Evolutionary conservation across 75 land plant species (phyloP).

Genomic region (Gnetum montanum): DNA sequence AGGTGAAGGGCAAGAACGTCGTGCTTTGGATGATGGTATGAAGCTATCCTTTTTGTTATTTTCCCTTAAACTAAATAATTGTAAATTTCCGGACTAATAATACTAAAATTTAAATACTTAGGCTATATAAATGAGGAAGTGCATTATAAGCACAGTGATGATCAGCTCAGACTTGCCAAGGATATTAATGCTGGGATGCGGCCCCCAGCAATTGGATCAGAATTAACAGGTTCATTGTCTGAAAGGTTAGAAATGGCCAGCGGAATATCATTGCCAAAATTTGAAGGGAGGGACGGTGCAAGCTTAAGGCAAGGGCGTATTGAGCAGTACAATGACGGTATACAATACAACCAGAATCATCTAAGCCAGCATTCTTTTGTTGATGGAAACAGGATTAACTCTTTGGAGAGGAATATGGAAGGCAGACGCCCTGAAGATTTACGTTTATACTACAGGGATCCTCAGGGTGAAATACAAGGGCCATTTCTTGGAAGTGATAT

Average conservation of each 20-base stretch:
- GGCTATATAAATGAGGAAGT: constrained; percentile 7
- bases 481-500: constrained; percentile 87
- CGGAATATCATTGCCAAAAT: no score
- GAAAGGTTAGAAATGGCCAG: not conserved
- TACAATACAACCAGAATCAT: not conserved
- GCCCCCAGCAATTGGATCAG: constrained; percentile 20
- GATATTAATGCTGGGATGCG: no score
- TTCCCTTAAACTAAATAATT: no score
- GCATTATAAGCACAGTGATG: constrained; percentile 11
- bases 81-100: no score
- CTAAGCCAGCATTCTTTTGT: constrained; percentile 12
- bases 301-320: constrained; percentile 16
- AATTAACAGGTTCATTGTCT: constrained; percentile 4
- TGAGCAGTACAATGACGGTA: constrained; percentile 6
- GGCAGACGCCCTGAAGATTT: constrained; percentile 67
- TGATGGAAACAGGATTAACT: constrained; percentile 18
- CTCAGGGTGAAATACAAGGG: constrained; percentile 91
- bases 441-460: constrained; percentile 67
- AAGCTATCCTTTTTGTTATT: not conserved
- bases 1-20: constrained; percentile 6
- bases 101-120: no score
- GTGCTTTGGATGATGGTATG: not conserved
- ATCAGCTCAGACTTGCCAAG: constrained; percentile 6
- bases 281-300: constrained; percentile 11
- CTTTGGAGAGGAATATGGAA: not conserved